These are phyloP conservation scores for Escallonia rubra DNA, from an alignment of 129 eudicot species.

Conservation along the genomic window DNA sequence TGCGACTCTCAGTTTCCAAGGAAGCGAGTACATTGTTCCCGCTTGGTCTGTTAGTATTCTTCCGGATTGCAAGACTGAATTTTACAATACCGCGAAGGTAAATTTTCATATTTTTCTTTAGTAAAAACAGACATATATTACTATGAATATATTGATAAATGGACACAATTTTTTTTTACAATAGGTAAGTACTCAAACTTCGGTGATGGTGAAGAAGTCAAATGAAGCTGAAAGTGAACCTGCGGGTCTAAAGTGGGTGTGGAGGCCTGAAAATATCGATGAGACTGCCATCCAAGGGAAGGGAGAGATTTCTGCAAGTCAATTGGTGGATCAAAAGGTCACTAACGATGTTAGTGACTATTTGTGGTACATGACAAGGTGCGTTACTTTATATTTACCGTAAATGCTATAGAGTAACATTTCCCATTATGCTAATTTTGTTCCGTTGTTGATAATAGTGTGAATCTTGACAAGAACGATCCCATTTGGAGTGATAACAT, in stretches of 20 bases:
- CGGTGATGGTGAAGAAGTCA: slow-evolving; percentile 32
- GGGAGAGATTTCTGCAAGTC: slow-evolving; percentile 20
- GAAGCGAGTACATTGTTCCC: slow-evolving; percentile 30
- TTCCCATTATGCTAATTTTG: neutral
- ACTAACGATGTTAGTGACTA: slow-evolving; percentile 57
- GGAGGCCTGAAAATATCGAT: slow-evolving; percentile 43
- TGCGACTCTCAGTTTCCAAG: slow-evolving; percentile 30
- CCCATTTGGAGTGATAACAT: slow-evolving; percentile 41
- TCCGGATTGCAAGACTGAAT: slow-evolving; percentile 55
- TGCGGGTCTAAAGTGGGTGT: slow-evolving; percentile 40
- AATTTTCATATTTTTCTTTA: too few relatives aligned
- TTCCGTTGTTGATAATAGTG: slow-evolving; percentile 12
- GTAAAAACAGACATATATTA: too few relatives aligned
- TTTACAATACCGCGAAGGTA: slow-evolving; percentile 83
- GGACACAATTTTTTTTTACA: too few relatives aligned
- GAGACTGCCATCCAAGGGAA: slow-evolving; percentile 29
- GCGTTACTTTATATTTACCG: neutral
- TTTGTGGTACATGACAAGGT: slow-evolving; percentile 84
- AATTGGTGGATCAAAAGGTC: slow-evolving; percentile 53
- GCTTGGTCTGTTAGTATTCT: slow-evolving; percentile 72
- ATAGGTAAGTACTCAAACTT: slow-evolving; percentile 61
- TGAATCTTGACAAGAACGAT: slow-evolving; percentile 40
- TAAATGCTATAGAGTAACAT: too few relatives aligned
- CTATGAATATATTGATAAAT: too few relatives aligned
- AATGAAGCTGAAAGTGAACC: slow-evolving; percentile 36